A percentile compares a stretch with the other conserved stretches of the same genome.
Conservation (phyloP, 192 early-diverging fungal species). For the Phycomyces nitens region DNA sequence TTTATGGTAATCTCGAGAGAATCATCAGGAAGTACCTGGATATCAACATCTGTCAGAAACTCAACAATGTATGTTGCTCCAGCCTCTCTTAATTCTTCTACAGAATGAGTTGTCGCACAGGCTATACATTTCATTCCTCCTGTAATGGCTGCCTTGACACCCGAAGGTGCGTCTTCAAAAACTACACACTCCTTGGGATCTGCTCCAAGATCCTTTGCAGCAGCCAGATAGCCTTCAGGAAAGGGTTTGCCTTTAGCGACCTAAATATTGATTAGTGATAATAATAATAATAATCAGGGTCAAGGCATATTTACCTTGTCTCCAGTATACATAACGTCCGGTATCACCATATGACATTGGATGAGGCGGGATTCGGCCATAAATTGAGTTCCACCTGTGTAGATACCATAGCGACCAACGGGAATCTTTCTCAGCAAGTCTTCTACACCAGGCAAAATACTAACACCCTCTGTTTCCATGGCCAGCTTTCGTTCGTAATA, state of each 20-base stretch:
- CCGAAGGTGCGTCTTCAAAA: slow-evolving; percentile 52
- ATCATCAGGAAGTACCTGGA: slow-evolving; percentile 4
- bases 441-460: slow-evolving; percentile 41
- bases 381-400: slow-evolving; percentile 40
- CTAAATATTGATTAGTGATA: not conserved
- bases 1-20: not conserved
- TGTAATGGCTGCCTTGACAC: slow-evolving; percentile 38
- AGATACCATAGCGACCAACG: slow-evolving; percentile 33
- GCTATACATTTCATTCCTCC: slow-evolving; percentile 39
- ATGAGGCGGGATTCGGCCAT: slow-evolving; percentile 40
- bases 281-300: not conserved
- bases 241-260: slow-evolving; percentile 21
- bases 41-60: slow-evolving; percentile 36
- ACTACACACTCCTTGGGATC: slow-evolving; percentile 43
- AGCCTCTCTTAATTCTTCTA: slow-evolving; percentile 39
- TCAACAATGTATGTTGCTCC: slow-evolving; percentile 40
- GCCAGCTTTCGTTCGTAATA: slow-evolving; percentile 21
- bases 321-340: slow-evolving; percentile 27
- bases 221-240: slow-evolving; percentile 37
- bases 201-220: slow-evolving; percentile 29
- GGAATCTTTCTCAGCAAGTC: slow-evolving; percentile 32
- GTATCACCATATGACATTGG: slow-evolving; percentile 37
- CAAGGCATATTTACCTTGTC: slow-evolving; percentile 14
- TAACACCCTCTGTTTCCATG: slow-evolving; percentile 39
- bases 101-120: slow-evolving; percentile 39